Evolutionary conservation across 2,329 filamentous ascomycete genomes (phyloP).

Genomic region (Juglanconis oblonga): DNA sequence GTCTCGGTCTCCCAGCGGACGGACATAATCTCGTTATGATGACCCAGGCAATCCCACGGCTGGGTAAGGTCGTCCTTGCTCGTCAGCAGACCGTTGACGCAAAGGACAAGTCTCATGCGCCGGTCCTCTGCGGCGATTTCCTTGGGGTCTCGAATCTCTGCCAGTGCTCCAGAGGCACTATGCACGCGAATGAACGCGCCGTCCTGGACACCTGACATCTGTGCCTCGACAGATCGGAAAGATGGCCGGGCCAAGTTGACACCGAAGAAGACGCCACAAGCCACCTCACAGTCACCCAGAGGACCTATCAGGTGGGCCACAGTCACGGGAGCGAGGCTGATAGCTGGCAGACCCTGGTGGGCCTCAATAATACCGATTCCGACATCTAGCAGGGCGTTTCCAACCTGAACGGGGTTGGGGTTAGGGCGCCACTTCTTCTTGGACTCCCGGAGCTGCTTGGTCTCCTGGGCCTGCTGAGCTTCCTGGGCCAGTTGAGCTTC

Average conservation of each 20-base stretch:
- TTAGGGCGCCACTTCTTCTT: constrained; percentile 69
- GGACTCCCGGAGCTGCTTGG: constrained; percentile 62
- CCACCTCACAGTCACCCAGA: constrained; percentile 73
- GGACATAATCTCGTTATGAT: constrained; percentile 74
- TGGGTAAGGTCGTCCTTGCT: constrained; percentile 68
- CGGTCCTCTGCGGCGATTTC: constrained; percentile 56
- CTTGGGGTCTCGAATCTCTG: constrained; percentile 46
- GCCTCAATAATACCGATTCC: constrained; percentile 78
- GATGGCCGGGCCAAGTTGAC: constrained; percentile 86
- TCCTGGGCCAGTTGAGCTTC: constrained; percentile 66
- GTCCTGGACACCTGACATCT: constrained; percentile 80
- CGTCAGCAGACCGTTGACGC: constrained; percentile 77
- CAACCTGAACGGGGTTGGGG: constrained; percentile 46
- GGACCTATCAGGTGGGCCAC: constrained; percentile 77
- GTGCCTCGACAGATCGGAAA: constrained; percentile 83
- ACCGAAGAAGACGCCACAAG: constrained; percentile 84
- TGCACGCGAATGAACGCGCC: constrained; percentile 77
- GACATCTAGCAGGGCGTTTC: constrained; percentile 66
- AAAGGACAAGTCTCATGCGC: constrained; percentile 77
- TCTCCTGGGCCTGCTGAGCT: constrained; percentile 61
- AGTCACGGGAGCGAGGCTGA: constrained; percentile 70
- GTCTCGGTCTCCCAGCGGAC: constrained; percentile 80
- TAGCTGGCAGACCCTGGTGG: constrained; percentile 39
- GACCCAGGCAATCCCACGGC: constrained; percentile 75
- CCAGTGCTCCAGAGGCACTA: constrained; percentile 25